These are phyloP conservation scores for Sugiyamaella marilandica DNA, from an alignment of 805 yeast genomes.

Conservation along the genomic window DNA sequence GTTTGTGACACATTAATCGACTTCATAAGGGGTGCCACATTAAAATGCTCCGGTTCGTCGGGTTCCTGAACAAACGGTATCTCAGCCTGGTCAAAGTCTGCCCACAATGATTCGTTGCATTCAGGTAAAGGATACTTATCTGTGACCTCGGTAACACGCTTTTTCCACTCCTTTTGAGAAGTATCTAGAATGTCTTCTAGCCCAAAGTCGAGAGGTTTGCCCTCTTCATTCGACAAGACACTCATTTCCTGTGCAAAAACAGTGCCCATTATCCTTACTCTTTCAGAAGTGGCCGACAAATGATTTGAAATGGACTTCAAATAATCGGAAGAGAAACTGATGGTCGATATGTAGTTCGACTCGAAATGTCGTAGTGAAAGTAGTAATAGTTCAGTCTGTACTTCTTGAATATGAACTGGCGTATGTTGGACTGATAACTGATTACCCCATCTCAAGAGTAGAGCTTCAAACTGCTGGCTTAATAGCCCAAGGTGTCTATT, in stretches of 20 bases:
- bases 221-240: conserved; percentile 21
- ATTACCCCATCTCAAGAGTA: conserved; percentile 37
- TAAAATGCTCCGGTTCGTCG: background rate
- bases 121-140: background rate
- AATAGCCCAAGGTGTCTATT: background rate
- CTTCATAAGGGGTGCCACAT: background rate
- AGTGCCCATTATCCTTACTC: conserved; percentile 22
- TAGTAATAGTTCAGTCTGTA: conserved; percentile 45
- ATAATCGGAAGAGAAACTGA: conserved; percentile 18
- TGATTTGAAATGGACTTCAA: conserved; percentile 21
- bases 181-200: conserved; percentile 14
- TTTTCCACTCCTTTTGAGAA: conserved; percentile 12
- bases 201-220: conserved; percentile 28
- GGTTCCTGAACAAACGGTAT: background rate
- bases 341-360: background rate
- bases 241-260: conserved; percentile 21
- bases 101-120: background rate
- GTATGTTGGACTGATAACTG: conserved; percentile 36
- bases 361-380: conserved; percentile 21
- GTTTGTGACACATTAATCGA: background rate
- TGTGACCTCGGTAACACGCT: background rate
- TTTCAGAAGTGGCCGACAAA: conserved; percentile 14
- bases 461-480: conserved; percentile 1
- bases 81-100: background rate
- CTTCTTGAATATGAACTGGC: conserved; percentile 42